These are phyloP conservation scores for Emiliania huxleyi DNA, from an alignment of 78 protist species.

Conservation along the genomic window DNA sequence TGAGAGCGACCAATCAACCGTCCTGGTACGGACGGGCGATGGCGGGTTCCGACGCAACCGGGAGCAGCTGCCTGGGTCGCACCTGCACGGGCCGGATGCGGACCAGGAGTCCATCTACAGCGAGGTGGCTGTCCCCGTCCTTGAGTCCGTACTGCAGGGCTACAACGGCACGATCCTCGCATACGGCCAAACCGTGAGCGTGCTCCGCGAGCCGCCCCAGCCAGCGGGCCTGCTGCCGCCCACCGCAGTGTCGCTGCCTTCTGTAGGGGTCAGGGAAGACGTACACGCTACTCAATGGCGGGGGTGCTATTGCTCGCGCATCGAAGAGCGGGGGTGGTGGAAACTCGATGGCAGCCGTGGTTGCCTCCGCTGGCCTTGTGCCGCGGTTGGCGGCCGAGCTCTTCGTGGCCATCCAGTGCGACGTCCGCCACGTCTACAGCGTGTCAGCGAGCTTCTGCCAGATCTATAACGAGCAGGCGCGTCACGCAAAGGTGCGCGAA, in stretches of 20 bases:
- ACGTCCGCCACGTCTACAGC: not conserved
- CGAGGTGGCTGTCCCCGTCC: not conserved
- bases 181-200: conserved; percentile 77
- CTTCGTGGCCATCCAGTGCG: not conserved
- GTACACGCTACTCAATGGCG: not conserved
- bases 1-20: too few relatives aligned
- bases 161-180: conserved; percentile 79
- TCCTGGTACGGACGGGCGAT: too few relatives aligned
- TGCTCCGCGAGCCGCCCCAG: too few relatives aligned
- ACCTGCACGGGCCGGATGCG: not conserved
- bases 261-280: conserved; percentile 28
- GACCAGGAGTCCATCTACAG: not conserved
- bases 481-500: too few relatives aligned
- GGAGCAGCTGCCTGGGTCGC: too few relatives aligned
- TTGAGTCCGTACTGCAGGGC: conserved; percentile 40
- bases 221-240: too few relatives aligned
- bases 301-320: not conserved
- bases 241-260: too few relatives aligned
- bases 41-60: too few relatives aligned
- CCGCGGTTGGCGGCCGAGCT: not conserved
- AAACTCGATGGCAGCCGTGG: not conserved
- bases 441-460: conserved; percentile 62
- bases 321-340: too few relatives aligned
- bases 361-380: not conserved
- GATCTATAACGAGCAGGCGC: conserved; percentile 75